A percentile compares a stretch with the other conserved stretches of the same genome.
phyloP scores from a whole-genome alignment of 192 early-diverging fungal genomes.

The Podochytrium sp. region DNA sequence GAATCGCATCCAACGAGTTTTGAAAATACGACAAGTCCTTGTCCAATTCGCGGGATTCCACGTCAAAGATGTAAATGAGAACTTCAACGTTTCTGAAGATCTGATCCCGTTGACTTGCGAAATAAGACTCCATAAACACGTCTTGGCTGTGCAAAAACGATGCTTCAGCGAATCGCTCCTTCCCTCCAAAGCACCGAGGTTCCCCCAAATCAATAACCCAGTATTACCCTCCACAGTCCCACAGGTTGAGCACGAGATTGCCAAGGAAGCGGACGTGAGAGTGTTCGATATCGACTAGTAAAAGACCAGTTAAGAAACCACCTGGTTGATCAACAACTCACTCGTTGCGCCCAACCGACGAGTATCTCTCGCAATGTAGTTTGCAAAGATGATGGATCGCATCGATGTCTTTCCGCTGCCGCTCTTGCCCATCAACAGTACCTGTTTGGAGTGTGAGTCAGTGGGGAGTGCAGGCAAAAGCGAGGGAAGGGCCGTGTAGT shows the following conservation, averaged over 20 bases:
- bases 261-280: slow-evolving; percentile 94
- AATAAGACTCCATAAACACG: slow-evolving; percentile 95
- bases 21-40: slow-evolving; percentile 92
- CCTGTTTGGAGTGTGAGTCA: too few relatives aligned
- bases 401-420: slow-evolving; percentile 99
- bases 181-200: too few relatives aligned
- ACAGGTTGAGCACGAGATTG: slow-evolving; percentile 94
- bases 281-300: slow-evolving; percentile 92
- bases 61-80: slow-evolving; percentile 98
- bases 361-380: slow-evolving; percentile 95
- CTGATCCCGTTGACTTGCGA: slow-evolving; percentile 87
- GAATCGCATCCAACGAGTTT: slow-evolving; percentile 81
- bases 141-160: slow-evolving; percentile 68
- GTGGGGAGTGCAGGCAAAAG: too few relatives aligned
- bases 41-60: slow-evolving; percentile 88
- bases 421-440: slow-evolving; percentile 96
- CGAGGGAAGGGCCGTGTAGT: too few relatives aligned
- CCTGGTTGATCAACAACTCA: slow-evolving; percentile 43
- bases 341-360: slow-evolving; percentile 93
- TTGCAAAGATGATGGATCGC: slow-evolving; percentile 98
- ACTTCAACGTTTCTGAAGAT: slow-evolving; percentile 99
- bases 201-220: too few relatives aligned
- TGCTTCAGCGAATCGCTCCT: background rate
- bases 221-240: slow-evolving; percentile 71
- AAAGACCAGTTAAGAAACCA: background rate